Base-by-base conservation (phyloP, 768 basidiomycete genomes). In the Ramaria sp. region DNA sequence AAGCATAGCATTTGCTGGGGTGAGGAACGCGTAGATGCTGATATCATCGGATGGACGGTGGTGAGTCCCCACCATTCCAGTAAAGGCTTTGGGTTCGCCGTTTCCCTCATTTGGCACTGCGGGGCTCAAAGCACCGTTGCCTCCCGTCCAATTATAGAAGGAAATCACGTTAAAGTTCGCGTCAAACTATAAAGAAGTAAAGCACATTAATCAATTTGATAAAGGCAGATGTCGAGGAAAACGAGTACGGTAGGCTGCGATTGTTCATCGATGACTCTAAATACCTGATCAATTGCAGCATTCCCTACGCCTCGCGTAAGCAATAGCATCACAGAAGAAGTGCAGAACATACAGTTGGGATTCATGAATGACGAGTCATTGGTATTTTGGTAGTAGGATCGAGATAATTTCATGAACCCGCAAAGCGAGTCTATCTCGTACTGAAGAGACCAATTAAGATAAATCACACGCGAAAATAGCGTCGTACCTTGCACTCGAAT, bases 141-240 rank as follows among this genome's bases (percentile, higher is more conserved):
- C 79, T 17, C 88, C 87, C 5, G 87, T 88, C 88, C 87, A 90
- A 64, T 86, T 88, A 66, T 86, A 90, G 67, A 80, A 86, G 7
- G 85, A 87, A 53, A 88, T 72, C 63, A 84, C 80, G 66, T 86
- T 83, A 71, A 81, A 88, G 69, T 86, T 66, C 17, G 73, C 72
- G 62, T 88, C 86, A 59, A 85, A 88, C 3, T 82, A 19, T 3
- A 20, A 47, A 20, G 10, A 55, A 5, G 7, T 51, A n/a, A 51
- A n/a, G 7, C 51, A 19, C 3, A 39, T 20, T n/a, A 7, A 38
- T 37, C n/a, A 30, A 20, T 11, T 20, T 46, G 31, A 24, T 9
- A 46, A 15, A 27, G 38, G 34, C 4, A 27, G 22, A 41, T 15
- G 41, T 38, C 11, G 34, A 15, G 11, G 13, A 24, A 54, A 27